Base-by-base conservation (phyloP, 192 early-diverging fungal species). In the Gaertneriomyces sp. region DNA sequence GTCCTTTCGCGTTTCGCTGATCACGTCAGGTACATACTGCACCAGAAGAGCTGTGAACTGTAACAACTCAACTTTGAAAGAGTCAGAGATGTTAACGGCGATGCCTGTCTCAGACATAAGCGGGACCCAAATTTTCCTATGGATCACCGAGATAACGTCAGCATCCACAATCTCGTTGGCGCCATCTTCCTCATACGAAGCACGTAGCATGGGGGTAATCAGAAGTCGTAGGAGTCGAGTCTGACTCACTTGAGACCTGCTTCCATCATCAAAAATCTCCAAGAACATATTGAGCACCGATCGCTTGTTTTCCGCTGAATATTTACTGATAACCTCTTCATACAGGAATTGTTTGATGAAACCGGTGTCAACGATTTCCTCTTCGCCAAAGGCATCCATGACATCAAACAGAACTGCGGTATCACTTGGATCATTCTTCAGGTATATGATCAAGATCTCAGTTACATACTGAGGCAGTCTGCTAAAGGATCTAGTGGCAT, bases 11-110 rank as follows among this genome's bases (percentile, higher is more conserved):
- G 80, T 72, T 58, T 94, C 92, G 10, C 83, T 85, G 46, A 96
- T 84, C 3, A 89, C 74, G n/a, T 79, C 64, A 3, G 90, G 87
- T 0, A 89, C 90, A 68, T 89, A 86, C 63, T 93, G 91, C 0
- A 96, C 81, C 47, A 98, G 80, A 42, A 96, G 80, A 0, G 93
- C 85, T 0, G 93, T 92, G 66, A 98, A 83, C 74, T 98, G 96
- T 14, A 99, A 79, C 12, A 98, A 76, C 76, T 98, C 96, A 19
- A 96, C 71, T 46, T 71, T 69, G 50, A 84, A 66, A 25, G 60
- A 61, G 49, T 82, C 81, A 7, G 73, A 69, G 45, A 60, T 11
- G n/a, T 61, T 53, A 8, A 65, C 63, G 4, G 66, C 25, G 10
- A 54, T 62, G 4, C 74, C 64, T 11, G 72, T 70, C 7, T 89